Conservation (phyloP, 768 basidiomycete species). For the Mycena crocata region DNA sequence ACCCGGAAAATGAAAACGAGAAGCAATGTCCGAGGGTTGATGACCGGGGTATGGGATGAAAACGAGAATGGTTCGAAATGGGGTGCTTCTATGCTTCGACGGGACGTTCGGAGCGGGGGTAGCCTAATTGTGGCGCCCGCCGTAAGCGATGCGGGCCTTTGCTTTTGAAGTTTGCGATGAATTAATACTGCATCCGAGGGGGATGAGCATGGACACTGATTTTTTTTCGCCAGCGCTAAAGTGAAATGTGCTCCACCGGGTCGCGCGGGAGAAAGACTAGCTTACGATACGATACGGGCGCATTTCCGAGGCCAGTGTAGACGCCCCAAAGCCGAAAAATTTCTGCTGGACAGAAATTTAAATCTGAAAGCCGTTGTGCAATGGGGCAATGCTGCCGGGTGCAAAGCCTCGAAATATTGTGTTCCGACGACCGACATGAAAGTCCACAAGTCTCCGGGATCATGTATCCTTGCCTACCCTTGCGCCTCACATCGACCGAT, state of each 20-base stretch:
- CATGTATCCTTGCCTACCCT: too few relatives aligned
- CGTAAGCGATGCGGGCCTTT: conserved; percentile 12
- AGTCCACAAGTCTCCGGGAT: too few relatives aligned
- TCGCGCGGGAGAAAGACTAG: neutral
- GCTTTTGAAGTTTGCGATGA: neutral
- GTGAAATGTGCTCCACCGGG: neutral
- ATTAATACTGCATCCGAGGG: neutral
- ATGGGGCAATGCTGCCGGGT: too few relatives aligned
- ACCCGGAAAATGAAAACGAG: conserved; percentile 27
- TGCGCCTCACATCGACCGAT: neutral
- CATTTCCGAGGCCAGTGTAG: conserved; percentile 1
- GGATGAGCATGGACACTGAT: neutral
- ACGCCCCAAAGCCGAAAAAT: neutral
- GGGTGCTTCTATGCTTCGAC: neutral
- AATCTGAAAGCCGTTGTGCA: too few relatives aligned
- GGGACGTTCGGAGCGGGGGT: neutral
- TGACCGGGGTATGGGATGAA: conserved; percentile 22
- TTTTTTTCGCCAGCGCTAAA: neutral
- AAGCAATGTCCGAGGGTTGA: conserved; percentile 26
- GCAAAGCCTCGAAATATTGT: neutral
- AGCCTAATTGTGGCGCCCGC: conserved; percentile 3
- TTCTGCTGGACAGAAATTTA: too few relatives aligned
- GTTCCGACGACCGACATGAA: too few relatives aligned
- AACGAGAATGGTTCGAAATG: conserved; percentile 5
- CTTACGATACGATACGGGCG: neutral